phyloP scores from a whole-genome alignment of 371 early-diverging fungal species.

The Vairimorpha necatrix region DNA sequence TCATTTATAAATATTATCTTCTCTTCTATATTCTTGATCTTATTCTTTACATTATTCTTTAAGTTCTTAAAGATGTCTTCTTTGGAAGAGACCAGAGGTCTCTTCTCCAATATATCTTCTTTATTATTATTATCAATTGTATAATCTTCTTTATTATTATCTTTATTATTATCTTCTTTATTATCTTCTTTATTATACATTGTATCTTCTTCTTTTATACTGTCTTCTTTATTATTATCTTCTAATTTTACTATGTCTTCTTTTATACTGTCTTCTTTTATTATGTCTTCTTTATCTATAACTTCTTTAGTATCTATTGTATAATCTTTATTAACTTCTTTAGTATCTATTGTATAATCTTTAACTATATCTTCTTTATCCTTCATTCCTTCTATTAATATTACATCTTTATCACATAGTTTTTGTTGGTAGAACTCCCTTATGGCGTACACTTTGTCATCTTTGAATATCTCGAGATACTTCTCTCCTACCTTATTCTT shows the following conservation, averaged over 20 bases:
- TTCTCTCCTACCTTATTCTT: background rate
- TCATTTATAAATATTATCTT: constrained; percentile 3
- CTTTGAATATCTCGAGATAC: constrained; percentile 6
- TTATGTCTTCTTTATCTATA: background rate
- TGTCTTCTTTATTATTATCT: background rate
- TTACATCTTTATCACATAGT: too few species aligned
- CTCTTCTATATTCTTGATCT: background rate
- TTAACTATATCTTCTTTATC: background rate
- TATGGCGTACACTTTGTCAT: constrained; percentile 36
- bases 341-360: background rate
- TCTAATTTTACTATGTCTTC: background rate
- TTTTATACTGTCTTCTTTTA: background rate
- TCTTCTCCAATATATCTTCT: background rate
- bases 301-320: background rate
- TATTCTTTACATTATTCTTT: background rate
- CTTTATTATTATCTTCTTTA: background rate
- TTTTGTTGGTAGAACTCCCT: constrained; percentile 11
- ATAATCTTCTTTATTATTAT: background rate
- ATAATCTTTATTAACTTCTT: background rate
- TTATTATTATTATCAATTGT: background rate
- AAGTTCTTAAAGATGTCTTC: background rate
- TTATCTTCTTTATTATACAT: background rate
- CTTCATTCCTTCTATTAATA: too few species aligned
- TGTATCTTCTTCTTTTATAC: background rate
- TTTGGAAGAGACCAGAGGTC: background rate